These are phyloP conservation scores for Pezicula rhizophila DNA, from an alignment of 2,329 filamentous ascomycete species.

Conservation along the genomic window DNA sequence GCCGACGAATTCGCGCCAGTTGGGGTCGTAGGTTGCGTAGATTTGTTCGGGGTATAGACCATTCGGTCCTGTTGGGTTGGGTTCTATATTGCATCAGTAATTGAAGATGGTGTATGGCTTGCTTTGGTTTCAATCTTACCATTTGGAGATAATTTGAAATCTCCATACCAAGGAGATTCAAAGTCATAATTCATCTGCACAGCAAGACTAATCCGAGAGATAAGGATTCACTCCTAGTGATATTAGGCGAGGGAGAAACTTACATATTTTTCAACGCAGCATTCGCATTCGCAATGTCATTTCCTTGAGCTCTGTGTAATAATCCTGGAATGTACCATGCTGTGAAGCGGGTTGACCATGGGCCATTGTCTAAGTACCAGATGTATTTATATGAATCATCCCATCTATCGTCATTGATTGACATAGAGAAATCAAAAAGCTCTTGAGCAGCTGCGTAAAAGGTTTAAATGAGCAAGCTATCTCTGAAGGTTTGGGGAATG, in stretches of 20 bases:
- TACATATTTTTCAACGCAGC: slow-evolving; percentile 48
- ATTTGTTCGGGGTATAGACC: slow-evolving; percentile 28
- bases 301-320: slow-evolving; percentile 44
- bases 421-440: slow-evolving; percentile 35
- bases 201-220: slow-evolving; percentile 17
- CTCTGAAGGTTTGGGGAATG: too few relatives aligned
- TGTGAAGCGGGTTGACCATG: slow-evolving; percentile 38
- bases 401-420: slow-evolving; percentile 32
- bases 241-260: slow-evolving; percentile 39
- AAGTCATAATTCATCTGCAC: slow-evolving; percentile 32
- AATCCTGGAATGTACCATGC: slow-evolving; percentile 54
- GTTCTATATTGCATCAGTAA: slow-evolving; percentile 17
- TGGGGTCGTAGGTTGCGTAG: slow-evolving; percentile 51
- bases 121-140: slow-evolving; percentile 1
- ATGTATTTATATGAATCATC: slow-evolving; percentile 37
- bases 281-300: slow-evolving; percentile 44
- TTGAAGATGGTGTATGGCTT: not conserved
- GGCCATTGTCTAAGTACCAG: slow-evolving; percentile 35
- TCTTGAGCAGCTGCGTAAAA: slow-evolving; percentile 26
- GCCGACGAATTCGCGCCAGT: slow-evolving; percentile 58
- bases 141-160: slow-evolving; percentile 35
- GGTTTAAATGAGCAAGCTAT: too few relatives aligned
- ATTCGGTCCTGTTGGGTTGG: slow-evolving; percentile 30
- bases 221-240: slow-evolving; percentile 32
- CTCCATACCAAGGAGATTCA: slow-evolving; percentile 35